A percentile compares a stretch with the other conserved stretches of the same genome.
Conservation (phyloP, 1,284 basidiomycete species). For the Trametes polyzona region DNA sequence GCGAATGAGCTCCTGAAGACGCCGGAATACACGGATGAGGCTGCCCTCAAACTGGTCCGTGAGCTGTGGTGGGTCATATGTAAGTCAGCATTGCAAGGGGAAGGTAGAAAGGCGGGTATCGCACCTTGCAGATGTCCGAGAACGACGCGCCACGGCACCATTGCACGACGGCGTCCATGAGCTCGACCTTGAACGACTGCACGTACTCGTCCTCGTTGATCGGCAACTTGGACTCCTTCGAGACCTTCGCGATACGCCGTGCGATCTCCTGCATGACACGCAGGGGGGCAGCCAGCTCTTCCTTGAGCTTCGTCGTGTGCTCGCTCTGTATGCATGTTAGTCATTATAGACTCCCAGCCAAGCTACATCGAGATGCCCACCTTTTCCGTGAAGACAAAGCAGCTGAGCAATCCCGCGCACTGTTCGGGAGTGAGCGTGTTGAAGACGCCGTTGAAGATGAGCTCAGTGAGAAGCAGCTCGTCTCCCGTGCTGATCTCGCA, state of each 20-base stretch:
- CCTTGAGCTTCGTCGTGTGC: slow-evolving; percentile 83
- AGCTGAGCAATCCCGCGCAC: slow-evolving; percentile 90
- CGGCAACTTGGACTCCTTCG: slow-evolving; percentile 89
- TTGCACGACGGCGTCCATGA: slow-evolving; percentile 96
- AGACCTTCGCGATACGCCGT: slow-evolving; percentile 92
- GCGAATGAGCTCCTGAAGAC: slow-evolving; percentile 91
- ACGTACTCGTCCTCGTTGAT: slow-evolving; percentile 97
- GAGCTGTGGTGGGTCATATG: slow-evolving; percentile 51
- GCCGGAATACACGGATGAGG: slow-evolving; percentile 91
- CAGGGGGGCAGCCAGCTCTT: slow-evolving; percentile 91
- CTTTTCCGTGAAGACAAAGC: slow-evolving; percentile 98
- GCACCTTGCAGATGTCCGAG: slow-evolving; percentile 92
- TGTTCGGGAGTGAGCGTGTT: slow-evolving; percentile 91
- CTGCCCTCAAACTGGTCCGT: slow-evolving; percentile 98
- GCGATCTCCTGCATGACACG: slow-evolving; percentile 96
- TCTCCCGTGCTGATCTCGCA: slow-evolving; percentile 99
- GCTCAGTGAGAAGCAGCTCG: slow-evolving; percentile 93
- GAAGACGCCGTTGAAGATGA: slow-evolving; percentile 98
- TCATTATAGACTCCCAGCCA: not conserved
- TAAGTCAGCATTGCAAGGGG: not conserved
- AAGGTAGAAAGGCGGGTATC: slow-evolving; percentile 23
- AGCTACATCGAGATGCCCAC: slow-evolving; percentile 43
- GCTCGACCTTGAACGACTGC: slow-evolving; percentile 94
- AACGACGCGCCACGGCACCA: slow-evolving; percentile 99
- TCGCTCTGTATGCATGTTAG: slow-evolving; percentile 68